Evolutionary conservation across 2,329 filamentous ascomycete genomes (phyloP).

Genomic region (Epichloe amarillans): DNA sequence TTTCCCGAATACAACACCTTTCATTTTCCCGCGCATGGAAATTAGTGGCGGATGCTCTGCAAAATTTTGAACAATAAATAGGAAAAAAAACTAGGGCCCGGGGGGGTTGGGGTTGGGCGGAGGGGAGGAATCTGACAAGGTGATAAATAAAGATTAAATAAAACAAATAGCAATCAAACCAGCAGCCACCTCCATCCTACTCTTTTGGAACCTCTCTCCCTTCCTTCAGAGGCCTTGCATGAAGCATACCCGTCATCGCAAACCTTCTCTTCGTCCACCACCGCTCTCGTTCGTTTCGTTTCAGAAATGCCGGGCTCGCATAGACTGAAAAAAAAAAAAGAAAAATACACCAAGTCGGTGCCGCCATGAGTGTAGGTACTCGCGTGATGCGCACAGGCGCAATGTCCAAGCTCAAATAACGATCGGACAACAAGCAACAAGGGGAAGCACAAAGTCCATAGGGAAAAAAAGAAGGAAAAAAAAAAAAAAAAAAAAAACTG

Average conservation of each 20-base stretch:
- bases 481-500: neutral
- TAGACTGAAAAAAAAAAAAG: neutral
- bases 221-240: neutral
- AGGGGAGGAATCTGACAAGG: neutral
- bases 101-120: neutral
- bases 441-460: neutral
- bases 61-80: too few relatives aligned
- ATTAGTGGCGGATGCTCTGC: neutral
- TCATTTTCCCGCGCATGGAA: too few relatives aligned
- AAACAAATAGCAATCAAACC: neutral
- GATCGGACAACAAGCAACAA: neutral
- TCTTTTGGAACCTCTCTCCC: neutral
- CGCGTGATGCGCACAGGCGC: neutral
- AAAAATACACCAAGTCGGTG: too few relatives aligned
- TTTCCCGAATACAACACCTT: neutral
- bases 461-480: neutral
- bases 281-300: neutral
- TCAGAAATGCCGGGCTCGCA: neutral
- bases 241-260: neutral
- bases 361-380: too few relatives aligned
- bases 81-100: too few relatives aligned
- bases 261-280: neutral
- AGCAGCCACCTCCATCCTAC: neutral
- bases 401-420: neutral
- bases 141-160: neutral